Evolutionary conservation across 805 yeast genomes (phyloP), one percentile per base, ranked within the genome.

Genomic region (Wickerhamiella musiphila): DNA sequence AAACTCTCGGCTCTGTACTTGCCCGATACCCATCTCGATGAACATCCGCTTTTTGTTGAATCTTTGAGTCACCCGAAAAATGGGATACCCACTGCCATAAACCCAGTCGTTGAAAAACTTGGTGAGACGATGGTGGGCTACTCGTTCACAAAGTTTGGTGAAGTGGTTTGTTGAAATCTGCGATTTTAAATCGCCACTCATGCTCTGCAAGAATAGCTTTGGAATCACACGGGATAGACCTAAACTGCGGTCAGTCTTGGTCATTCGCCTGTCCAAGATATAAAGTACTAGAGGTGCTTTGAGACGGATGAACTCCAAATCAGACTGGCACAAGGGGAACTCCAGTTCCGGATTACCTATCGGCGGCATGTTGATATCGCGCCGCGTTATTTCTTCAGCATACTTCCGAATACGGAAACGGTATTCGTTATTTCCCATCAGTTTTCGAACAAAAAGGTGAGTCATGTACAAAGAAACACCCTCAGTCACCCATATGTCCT

Each of bases 11-110:
- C 63, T 63, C 51, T 90, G 96, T 6, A 77, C 78, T 50, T 90
- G 99, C 33, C 93, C 65, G 23, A 90, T 83, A 21, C 82, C 82
- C 81, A 90, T 78, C 49, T 90, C 99, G 32, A 90, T 73, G 46
- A 86, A 73, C 71, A 84, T 79, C 44, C 94, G 65, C 53, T 90
- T 90, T 49, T 82, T 83, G 57, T 90, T 90, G 57, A 90, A 90
- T 34, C 82, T 65, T 50, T 90, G 99, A 0, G 93, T 78, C 7
- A 90, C 76, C 36, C 83, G 63, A 49, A 90, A 79, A 2, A 75
- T 66, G 1, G 99, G 99, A 14, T 78, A 78, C 4, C 96, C 96
- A 1, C 78, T 61, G 3, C 90, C 81, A 52, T 63, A 71, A 2
- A 90, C 78, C 99, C 99, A 90, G 51, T 92, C 94, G 43, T 72